Percentiles rank a stretch among this genome's conserved stretches.
phyloP scores from a whole-genome alignment of 2,329 filamentous ascomycete species.

The Ophiosphaerella narmari region DNA sequence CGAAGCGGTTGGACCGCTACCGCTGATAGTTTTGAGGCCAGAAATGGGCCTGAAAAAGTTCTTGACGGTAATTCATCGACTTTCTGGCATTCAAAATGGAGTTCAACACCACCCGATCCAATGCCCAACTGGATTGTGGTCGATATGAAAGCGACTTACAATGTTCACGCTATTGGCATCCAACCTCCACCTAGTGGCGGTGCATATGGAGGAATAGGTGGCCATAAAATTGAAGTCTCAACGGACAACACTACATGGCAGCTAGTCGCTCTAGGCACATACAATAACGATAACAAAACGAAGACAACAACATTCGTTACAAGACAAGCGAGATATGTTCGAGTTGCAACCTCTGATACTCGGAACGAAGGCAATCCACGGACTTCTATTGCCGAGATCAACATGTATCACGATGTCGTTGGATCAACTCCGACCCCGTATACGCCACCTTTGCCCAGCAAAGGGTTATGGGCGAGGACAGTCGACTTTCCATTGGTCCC shows the following conservation, averaged over 20 bases:
- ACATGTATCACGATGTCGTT: conserved; percentile 25
- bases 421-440: conserved; percentile 19
- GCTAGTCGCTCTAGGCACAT: conserved; percentile 29
- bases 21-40: conserved; percentile 29
- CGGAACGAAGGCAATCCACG: conserved; percentile 21
- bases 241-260: conserved; percentile 35
- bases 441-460: conserved; percentile 19
- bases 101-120: conserved; percentile 14
- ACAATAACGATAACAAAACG: conserved; percentile 25
- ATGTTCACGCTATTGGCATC: conserved; percentile 40
- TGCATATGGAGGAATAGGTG: conserved; percentile 43
- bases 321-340: conserved; percentile 26
- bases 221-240: conserved; percentile 40
- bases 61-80: conserved; percentile 38
- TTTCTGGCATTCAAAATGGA: conserved; percentile 43
- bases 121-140: conserved; percentile 41
- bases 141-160: conserved; percentile 37
- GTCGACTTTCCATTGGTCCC: conserved; percentile 36
- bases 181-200: conserved; percentile 39
- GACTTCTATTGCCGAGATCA: conserved; percentile 31
- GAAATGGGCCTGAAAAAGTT: conserved; percentile 29
- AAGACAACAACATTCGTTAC: conserved; percentile 32
- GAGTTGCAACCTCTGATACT: conserved; percentile 27
- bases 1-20: conserved; percentile 32
- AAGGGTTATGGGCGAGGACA: conserved; percentile 31